Evolutionary conservation across 805 yeast species (phyloP), one percentile per base, ranked within the genome.

Genomic region (Candida patagonica): DNA sequence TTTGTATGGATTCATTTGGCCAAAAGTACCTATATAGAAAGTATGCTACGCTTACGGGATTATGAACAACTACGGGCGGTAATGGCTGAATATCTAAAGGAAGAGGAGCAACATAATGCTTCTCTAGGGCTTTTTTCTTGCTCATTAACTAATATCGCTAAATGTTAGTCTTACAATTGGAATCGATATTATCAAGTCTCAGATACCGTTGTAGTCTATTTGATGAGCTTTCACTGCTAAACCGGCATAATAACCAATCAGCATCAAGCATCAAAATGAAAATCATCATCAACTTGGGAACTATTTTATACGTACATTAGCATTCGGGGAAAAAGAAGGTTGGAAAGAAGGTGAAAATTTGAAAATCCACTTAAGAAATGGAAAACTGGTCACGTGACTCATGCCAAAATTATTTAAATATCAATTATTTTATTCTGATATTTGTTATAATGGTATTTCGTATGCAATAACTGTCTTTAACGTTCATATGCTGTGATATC

Each of bases 171-270:
- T 19, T n/a, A 4, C 26, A 9, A 9, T 6, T 20, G 9, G 22
- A 13, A 31, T n/a, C 26, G 15, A 24, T n/a, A 21, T 23, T 16
- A 30, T 13, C 40, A 30, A 21, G 15, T 39, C 35, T 51, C 94
- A 84, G 94, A 84, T 84, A 84, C 94, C 94, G 94, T 84, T 84
- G 94, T 84, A 84, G 95, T 84, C 94, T 78, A 72, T 74, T n/a
- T n/a, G 16, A n/a, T 29, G 31, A 5, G 31, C 31, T 15, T 12
- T 29, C 31, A 29, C 31, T 12, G 31, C 13, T 15, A 5, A 17
- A 17, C 17, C 31, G 17, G 31, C 17, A 29, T 15, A 17, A 9
- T 15, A 10, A 7, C 26, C 30, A 20, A 24, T n/a, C 15, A 35
- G 12, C 26, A 13, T 22, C 24, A 32, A 21, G 35, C 35, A 29